A percentile compares a stretch with the other conserved stretches of the same genome.
Evolutionary conservation across 2,329 filamentous ascomycete species (phyloP).

Genomic region (Trichoderma breve): DNA sequence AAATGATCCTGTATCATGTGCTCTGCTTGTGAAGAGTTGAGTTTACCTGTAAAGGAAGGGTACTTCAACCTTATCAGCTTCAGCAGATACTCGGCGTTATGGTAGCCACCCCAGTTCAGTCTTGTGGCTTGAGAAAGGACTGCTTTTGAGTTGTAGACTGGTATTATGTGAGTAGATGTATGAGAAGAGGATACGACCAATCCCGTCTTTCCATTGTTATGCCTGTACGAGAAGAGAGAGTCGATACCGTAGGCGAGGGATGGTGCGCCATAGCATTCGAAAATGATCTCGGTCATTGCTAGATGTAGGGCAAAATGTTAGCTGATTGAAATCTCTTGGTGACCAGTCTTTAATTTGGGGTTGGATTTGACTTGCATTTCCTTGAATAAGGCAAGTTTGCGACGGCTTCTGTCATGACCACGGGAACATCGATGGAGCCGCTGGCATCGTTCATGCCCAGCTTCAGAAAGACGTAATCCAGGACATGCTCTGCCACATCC

Average conservation of each 20-base stretch:
- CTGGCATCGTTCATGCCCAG: conserved; percentile 76
- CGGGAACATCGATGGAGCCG: conserved; percentile 75
- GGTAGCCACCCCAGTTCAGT: conserved; percentile 91
- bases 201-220: conserved; percentile 85
- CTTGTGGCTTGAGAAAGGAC: conserved; percentile 81
- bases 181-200: conserved; percentile 89
- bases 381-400: conserved; percentile 87
- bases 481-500: conserved; percentile 92
- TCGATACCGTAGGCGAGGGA: conserved; percentile 93
- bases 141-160: conserved; percentile 82
- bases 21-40: conserved; percentile 84
- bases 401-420: conserved; percentile 94
- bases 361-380: conserved; percentile 62
- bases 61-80: conserved; percentile 92
- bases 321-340: neutral
- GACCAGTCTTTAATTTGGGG: too few relatives aligned
- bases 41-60: conserved; percentile 79
- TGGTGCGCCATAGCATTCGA: conserved; percentile 91
- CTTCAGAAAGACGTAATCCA: conserved; percentile 95
- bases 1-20: conserved; percentile 84
- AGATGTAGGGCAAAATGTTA: conserved; percentile 18
- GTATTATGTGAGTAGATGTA: conserved; percentile 92
- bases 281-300: conserved; percentile 97
- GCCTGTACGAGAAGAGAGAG: conserved; percentile 90
- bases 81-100: conserved; percentile 85